A percentile compares a stretch with the other conserved stretches of the same genome.
These are phyloP conservation scores for Wickerhamiella kurtzmanii DNA, from an alignment of 805 yeast species.

Conservation along the genomic window DNA sequence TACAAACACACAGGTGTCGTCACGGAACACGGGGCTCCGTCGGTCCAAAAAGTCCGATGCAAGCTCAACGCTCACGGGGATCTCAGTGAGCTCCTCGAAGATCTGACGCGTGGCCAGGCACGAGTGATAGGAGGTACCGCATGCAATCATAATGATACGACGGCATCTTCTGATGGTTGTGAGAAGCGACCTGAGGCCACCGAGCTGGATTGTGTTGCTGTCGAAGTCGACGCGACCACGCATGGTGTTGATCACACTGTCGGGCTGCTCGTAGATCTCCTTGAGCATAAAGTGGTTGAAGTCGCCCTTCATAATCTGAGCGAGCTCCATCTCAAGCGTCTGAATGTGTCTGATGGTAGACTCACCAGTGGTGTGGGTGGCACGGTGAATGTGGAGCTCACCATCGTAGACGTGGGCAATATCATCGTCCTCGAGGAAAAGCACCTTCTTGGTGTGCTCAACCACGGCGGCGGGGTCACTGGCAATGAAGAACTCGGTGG, in stretches of 20 bases:
- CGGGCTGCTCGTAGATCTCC: constrained; percentile 98
- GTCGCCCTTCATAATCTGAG: constrained; percentile 96
- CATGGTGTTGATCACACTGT: constrained; percentile 96
- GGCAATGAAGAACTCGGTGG: constrained; percentile 89
- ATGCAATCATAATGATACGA: constrained; percentile 94
- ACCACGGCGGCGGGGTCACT: constrained; percentile 96
- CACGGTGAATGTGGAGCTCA: constrained; percentile 95
- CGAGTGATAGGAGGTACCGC: constrained; percentile 98
- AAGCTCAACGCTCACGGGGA: constrained; percentile 23
- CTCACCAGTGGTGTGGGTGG: constrained; percentile 64
- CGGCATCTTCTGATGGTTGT: constrained; percentile 87
- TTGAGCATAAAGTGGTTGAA: constrained; percentile 96
- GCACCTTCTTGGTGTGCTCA: constrained; percentile 92
- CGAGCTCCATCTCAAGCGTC: constrained; percentile 91
- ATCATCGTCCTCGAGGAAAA: constrained; percentile 94
- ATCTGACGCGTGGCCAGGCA: constrained; percentile 94
- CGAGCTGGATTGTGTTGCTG: constrained; percentile 59
- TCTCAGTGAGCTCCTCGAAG: constrained; percentile 88
- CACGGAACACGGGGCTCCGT: constrained; percentile 93
- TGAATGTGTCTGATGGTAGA: constrained; percentile 93
- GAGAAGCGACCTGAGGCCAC: constrained; percentile 77
- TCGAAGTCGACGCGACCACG: constrained; percentile 96
- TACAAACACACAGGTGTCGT: constrained; percentile 92
- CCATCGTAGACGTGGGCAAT: constrained; percentile 97
- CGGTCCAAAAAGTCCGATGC: constrained; percentile 52